Percentiles rank a stretch among this genome's conserved stretches.
phyloP scores from a whole-genome alignment of 805 yeast genomes.

The Saccharomycopsis oosterbeekiorum region DNA sequence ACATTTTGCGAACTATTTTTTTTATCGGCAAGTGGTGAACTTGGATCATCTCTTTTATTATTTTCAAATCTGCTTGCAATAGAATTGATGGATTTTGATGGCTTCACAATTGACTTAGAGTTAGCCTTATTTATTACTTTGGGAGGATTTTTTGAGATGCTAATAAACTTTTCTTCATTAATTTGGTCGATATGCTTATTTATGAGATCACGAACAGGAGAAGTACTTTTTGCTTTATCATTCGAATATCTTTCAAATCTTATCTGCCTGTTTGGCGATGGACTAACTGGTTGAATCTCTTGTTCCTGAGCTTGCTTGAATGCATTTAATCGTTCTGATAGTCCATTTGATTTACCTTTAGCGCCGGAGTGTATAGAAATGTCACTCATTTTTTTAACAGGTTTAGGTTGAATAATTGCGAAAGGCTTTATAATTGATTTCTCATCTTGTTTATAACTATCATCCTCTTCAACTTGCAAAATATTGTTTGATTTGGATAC shows the following conservation, averaged over 20 bases:
- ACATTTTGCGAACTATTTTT: background rate
- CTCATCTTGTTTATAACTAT: background rate
- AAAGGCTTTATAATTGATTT: no score
- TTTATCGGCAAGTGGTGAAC: background rate
- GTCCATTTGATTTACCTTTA: background rate
- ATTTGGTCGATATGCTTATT: background rate
- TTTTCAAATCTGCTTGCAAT: constrained; percentile 4
- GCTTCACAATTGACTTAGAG: background rate
- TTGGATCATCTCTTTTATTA: background rate
- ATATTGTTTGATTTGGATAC: background rate
- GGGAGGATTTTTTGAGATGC: background rate
- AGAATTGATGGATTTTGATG: constrained; percentile 1
- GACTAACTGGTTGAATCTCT: background rate
- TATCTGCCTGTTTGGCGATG: background rate
- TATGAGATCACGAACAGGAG: background rate
- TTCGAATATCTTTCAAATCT: background rate
- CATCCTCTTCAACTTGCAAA: background rate
- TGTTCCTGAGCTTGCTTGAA: background rate
- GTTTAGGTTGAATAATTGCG: background rate
- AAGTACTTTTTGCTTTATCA: background rate
- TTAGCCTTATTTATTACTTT: background rate
- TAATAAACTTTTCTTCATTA: background rate
- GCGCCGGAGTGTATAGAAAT: no score
- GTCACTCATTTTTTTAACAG: background rate
- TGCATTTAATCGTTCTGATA: background rate